phyloP scores from a whole-genome alignment of 345 rosid genomes.

The Rhodamnia rubescens region DNA sequence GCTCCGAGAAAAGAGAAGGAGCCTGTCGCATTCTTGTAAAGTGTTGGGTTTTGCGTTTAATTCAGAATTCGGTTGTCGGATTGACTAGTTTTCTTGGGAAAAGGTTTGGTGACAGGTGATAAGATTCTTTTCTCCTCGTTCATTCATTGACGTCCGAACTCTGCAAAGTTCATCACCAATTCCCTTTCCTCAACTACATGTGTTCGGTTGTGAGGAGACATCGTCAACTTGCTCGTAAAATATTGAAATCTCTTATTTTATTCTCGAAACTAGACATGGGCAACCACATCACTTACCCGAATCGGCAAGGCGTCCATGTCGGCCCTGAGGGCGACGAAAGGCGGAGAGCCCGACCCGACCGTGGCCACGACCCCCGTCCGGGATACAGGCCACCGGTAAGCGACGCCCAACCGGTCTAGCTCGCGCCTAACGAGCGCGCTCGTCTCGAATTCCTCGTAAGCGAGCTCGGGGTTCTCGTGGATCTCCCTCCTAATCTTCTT shows the following conservation, averaged over 20 bases:
- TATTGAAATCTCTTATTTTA: too few relatives aligned
- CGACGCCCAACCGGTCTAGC: constrained; percentile 42
- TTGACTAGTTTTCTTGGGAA: background rate
- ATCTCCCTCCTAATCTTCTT: constrained; percentile 33
- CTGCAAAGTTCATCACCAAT: background rate
- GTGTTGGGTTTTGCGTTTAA: background rate
- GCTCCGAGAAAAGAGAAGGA: background rate
- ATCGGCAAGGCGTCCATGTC: constrained; percentile 73
- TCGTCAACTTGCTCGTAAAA: background rate
- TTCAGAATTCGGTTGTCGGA: background rate
- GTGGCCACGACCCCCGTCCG: constrained; percentile 46
- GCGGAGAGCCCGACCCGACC: constrained; percentile 44
- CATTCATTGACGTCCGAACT: background rate
- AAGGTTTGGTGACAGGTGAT: background rate
- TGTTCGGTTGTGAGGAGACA: background rate
- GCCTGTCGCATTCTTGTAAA: background rate
- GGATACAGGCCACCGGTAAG: constrained; percentile 49
- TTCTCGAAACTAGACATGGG: background rate
- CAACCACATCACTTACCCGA: constrained; percentile 19
- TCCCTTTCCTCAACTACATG: background rate
- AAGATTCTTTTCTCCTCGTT: background rate
- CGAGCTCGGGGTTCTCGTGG: constrained; percentile 57
- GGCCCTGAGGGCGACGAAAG: constrained; percentile 56
- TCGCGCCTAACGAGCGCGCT: constrained; percentile 37
- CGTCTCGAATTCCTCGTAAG: constrained; percentile 43